Base-by-base conservation (phyloP, 2,329 filamentous ascomycete species). In the Neurospora crassa region DNA sequence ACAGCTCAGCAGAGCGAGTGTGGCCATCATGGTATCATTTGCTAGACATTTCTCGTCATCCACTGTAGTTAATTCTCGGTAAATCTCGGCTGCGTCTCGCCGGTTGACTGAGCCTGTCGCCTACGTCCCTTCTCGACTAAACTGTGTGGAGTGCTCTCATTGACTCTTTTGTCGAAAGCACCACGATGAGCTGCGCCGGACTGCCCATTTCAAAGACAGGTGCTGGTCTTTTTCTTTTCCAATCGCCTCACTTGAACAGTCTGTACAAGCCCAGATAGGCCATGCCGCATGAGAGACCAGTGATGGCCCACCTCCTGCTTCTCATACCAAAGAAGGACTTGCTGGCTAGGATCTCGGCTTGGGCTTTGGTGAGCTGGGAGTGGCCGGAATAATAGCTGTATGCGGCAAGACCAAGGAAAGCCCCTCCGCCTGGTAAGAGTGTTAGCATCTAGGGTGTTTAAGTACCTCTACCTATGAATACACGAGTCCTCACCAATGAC, bases 321-420 rank as follows among this genome's bases (percentile, higher is more conserved):
- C 87, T 87, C 86, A 94, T 90, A 72, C 91, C 91, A 77, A 94
- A 90, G 76, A 88, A 85, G 37, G 90, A 91, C 67, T 88, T 87
- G 81, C 90, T 92, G 78, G 87, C 84, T 72, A 93, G 81, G 73
- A 94, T 92, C 72, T 83, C 80, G n/a, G 85, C 83, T 73, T 87
- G 85, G 79, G 92, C 90, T 76, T 85, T 84, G 76, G 89, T 86
- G 40, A 96, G 87, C 79, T 94, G 91, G 69, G 84, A 83, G 80
- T 90, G 91, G 71, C 92, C 92, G 3, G 91, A 92, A 73, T 89
- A 84, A 81, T 94, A 94, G 80, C 89, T 94, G 81, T 94, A 96
- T 1, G 85, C 89, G 3, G 89, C 92, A 18, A 95, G 87, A 1
- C 91, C 91, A 71, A 93, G 83, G 74, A 96, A 93, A 0, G 92